Percentiles rank a stretch among this genome's conserved stretches.
These are phyloP conservation scores for Kalanchoe fedtschenkoi DNA, from an alignment of 164 flowering plant genomes.

Conservation along the genomic window DNA sequence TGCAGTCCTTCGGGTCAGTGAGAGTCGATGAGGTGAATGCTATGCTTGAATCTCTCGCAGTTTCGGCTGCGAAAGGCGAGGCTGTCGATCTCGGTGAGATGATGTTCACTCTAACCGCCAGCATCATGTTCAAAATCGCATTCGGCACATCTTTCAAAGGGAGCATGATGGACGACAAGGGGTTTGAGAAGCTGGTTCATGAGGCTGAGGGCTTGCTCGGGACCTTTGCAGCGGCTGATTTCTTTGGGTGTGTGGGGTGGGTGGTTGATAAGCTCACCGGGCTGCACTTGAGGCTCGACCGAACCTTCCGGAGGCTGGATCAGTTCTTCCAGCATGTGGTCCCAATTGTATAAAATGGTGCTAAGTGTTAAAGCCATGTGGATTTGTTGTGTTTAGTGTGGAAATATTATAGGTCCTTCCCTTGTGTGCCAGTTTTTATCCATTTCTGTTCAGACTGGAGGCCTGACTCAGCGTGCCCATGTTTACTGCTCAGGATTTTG, in stretches of 20 bases:
- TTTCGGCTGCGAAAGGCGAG: neutral
- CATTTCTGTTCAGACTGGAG: too few relatives aligned
- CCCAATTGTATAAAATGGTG: too few relatives aligned
- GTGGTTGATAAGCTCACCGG: constrained; percentile 21
- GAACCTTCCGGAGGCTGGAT: constrained; percentile 16
- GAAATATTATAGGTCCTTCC: too few relatives aligned
- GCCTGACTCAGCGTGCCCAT: too few relatives aligned
- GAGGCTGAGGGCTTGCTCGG: constrained; percentile 11
- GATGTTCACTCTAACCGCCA: constrained; percentile 7
- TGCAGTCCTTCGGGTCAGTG: constrained; percentile 12
- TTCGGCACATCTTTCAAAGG: constrained; percentile 17
- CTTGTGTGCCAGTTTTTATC: too few relatives aligned
- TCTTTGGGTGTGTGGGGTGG: constrained; percentile 21
- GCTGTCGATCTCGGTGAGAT: constrained; percentile 14
- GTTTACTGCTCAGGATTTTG: too few relatives aligned
- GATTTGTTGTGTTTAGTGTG: too few relatives aligned
- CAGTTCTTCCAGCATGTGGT: constrained; percentile 12
- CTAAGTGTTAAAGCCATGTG: too few relatives aligned
- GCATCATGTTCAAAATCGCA: constrained; percentile 11
- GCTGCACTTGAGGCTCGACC: constrained; percentile 9
- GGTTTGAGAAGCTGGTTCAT: constrained; percentile 13
- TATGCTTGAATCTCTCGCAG: neutral
- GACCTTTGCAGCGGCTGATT: constrained; percentile 15
- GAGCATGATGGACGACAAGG: constrained; percentile 5
- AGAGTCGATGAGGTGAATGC: constrained; percentile 19